Evolutionary conservation across 495 filamentous ascomycete genomes (phyloP).

Genomic region (Chlorociboria aeruginascens): DNA sequence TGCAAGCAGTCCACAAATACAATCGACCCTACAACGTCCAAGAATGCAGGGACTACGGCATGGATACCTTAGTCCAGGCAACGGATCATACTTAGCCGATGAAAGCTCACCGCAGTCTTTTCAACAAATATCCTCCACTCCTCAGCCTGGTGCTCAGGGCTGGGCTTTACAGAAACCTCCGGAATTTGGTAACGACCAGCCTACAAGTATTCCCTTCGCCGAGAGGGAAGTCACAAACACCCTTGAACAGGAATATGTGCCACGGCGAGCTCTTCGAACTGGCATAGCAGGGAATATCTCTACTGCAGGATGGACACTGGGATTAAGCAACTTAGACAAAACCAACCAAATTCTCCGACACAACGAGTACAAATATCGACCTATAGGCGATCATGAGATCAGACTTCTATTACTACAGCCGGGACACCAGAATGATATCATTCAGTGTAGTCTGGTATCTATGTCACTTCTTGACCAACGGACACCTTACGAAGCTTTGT

Average conservation of each 20-base stretch:
- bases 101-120: conserved; percentile 51
- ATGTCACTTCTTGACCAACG: not conserved
- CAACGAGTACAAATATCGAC: not conserved
- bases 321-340: no score
- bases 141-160: conserved; percentile 34
- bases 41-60: conserved; percentile 48
- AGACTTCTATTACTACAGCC: not conserved
- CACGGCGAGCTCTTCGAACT: no score
- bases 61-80: conserved; percentile 33
- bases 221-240: no score
- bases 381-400: not conserved
- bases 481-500: not conserved
- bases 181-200: conserved; percentile 11
- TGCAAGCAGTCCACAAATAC: conserved; percentile 45
- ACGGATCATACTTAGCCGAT: conserved; percentile 45
- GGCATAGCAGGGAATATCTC: no score
- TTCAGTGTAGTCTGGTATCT: not conserved
- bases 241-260: no score
- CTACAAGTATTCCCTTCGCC: no score
- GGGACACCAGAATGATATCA: not conserved
- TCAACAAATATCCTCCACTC: conserved; percentile 31
- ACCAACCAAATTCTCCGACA: not conserved
- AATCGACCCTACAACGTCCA: conserved; percentile 44
- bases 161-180: conserved; percentile 28
- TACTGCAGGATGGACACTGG: no score